Conservation (phyloP, 2,329 filamentous ascomycete species). For the Colletotrichum australisinense region DNA sequence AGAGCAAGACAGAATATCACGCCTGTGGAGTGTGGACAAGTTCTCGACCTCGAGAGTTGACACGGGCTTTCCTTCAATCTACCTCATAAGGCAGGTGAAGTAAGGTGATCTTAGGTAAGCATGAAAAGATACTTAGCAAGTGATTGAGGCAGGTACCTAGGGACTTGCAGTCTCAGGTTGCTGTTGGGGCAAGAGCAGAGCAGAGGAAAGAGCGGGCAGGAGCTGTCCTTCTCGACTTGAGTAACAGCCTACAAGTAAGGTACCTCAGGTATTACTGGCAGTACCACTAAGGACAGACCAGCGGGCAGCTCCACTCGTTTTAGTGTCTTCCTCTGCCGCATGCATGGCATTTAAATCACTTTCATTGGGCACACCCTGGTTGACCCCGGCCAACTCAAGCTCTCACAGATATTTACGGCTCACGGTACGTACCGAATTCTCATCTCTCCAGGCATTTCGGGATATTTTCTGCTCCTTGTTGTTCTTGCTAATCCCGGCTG, state of each 20-base stretch:
- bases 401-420: constrained; percentile 6
- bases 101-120: not conserved
- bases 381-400: not conserved
- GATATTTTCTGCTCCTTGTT: constrained; percentile 10
- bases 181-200: not conserved
- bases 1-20: not conserved
- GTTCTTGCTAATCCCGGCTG: not conserved
- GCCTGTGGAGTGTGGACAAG: too few relatives aligned
- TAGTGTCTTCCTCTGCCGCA: constrained; percentile 27
- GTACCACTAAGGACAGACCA: too few relatives aligned
- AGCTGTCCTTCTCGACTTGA: not conserved
- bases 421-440: constrained; percentile 4
- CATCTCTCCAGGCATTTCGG: not conserved
- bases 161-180: not conserved
- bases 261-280: too few relatives aligned
- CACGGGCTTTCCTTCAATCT: not conserved
- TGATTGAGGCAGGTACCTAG: not conserved
- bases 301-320: constrained; percentile 17
- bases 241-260: not conserved
- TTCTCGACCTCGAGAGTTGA: not conserved
- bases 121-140: not conserved
- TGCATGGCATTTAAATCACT: constrained; percentile 17
- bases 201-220: not conserved
- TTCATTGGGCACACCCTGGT: not conserved
- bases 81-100: not conserved